Evolutionary conservation across 495 filamentous ascomycete genomes (phyloP).

Genomic region (Neurospora sublineolata): DNA sequence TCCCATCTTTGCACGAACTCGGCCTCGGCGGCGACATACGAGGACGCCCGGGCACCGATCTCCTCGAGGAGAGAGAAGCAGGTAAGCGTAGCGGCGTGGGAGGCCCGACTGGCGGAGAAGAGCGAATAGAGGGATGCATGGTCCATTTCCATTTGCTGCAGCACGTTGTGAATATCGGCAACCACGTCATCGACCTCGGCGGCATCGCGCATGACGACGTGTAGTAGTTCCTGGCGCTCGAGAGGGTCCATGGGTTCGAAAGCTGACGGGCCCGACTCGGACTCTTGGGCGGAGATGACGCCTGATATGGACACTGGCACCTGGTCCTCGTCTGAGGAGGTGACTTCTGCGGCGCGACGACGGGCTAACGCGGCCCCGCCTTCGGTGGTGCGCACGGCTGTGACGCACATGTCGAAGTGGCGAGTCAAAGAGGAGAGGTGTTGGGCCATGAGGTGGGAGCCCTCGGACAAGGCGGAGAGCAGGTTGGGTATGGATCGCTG

Average conservation of each 20-base stretch:
- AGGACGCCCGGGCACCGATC: slow-evolving; percentile 51
- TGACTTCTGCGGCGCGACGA: slow-evolving; percentile 39
- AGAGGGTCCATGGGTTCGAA: slow-evolving; percentile 61
- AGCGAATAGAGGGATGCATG: slow-evolving; percentile 37
- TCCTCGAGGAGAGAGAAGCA: slow-evolving; percentile 57
- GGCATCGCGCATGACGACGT: slow-evolving; percentile 73
- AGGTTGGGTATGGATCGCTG: slow-evolving; percentile 34
- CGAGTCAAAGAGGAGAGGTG: slow-evolving; percentile 70
- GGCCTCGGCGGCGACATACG: slow-evolving; percentile 56
- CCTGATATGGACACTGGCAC: slow-evolving; percentile 47
- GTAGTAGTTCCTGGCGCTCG: slow-evolving; percentile 73
- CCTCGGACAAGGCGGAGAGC: slow-evolving; percentile 59
- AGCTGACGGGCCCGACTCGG: slow-evolving; percentile 34
- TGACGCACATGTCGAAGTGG: slow-evolving; percentile 92
- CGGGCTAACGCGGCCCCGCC: slow-evolving; percentile 66
- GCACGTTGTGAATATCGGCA: slow-evolving; percentile 63
- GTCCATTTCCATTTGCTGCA: slow-evolving; percentile 62
- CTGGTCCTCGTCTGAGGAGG: slow-evolving; percentile 36
- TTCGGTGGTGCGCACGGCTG: slow-evolving; percentile 84
- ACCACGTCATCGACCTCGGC: slow-evolving; percentile 84
- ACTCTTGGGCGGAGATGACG: slow-evolving; percentile 46
- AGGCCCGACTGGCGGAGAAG: slow-evolving; percentile 32
- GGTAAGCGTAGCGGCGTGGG: slow-evolving; percentile 35
- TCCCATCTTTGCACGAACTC: slow-evolving; percentile 68
- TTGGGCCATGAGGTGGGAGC: slow-evolving; percentile 75